phyloP scores from a whole-genome alignment of 768 basidiomycete species.

The Mycena kentingensis region DNA sequence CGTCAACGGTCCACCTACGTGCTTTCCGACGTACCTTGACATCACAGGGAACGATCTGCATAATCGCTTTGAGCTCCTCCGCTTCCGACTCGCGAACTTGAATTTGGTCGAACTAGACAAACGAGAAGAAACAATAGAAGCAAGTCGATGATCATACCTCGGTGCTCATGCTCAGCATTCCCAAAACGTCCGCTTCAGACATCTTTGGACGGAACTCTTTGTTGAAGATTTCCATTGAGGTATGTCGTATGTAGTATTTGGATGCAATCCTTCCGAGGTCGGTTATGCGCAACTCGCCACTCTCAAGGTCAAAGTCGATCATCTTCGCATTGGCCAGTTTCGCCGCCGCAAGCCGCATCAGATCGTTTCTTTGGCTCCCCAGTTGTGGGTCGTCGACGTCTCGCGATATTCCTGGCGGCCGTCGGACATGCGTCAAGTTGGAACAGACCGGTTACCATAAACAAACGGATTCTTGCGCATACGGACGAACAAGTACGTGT shows the following conservation, averaged over 20 bases:
- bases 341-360: slow-evolving; percentile 67
- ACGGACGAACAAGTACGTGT: slow-evolving; percentile 94
- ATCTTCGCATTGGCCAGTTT: slow-evolving; percentile 72
- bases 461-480: slow-evolving; percentile 90
- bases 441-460: slow-evolving; percentile 59
- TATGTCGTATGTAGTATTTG: slow-evolving; percentile 89
- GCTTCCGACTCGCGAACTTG: slow-evolving; percentile 90
- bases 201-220: slow-evolving; percentile 73
- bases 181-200: slow-evolving; percentile 91
- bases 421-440: slow-evolving; percentile 9
- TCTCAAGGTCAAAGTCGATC: slow-evolving; percentile 71
- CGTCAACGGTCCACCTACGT: slow-evolving; percentile 2
- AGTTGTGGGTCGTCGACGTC: slow-evolving; percentile 79
- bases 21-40: slow-evolving; percentile 55
- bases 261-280: slow-evolving; percentile 96
- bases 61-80: slow-evolving; percentile 74
- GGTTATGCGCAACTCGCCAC: slow-evolving; percentile 68
- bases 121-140: background rate
- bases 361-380: slow-evolving; percentile 63
- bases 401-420: slow-evolving; percentile 64
- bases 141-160: slow-evolving; percentile 60
- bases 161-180: slow-evolving; percentile 84
- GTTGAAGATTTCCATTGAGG: slow-evolving; percentile 88
- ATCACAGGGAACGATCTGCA: slow-evolving; percentile 73
- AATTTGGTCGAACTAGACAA: slow-evolving; percentile 84